Base-by-base conservation (phyloP, 2,329 filamentous ascomycete genomes). In the Claviceps digitariae region DNA sequence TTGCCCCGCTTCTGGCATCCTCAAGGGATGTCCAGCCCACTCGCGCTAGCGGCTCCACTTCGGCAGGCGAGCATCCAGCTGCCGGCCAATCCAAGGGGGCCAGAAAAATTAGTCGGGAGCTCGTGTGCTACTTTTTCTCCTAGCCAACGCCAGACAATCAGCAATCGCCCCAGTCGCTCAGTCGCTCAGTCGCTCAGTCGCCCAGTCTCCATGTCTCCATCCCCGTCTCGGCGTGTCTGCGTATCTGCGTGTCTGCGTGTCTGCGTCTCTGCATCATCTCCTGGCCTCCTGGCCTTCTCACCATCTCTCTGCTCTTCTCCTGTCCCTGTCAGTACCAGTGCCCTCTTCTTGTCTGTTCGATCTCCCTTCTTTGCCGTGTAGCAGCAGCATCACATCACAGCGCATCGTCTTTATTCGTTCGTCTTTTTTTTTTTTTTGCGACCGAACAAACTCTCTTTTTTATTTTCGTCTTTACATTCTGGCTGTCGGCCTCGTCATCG, bases 61-160 rank as follows among this genome's bases (percentile, higher is more conserved):
- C 60, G 64, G 64, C 61, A 68, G 58, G 63, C 66, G 63, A 63
- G 67, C 61, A 63, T 55, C 57, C 59, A 63, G 57, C 54, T 57
- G 49, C 59, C 57, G 59, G 53, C 67, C 67, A 69, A 69, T 69
- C 17, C 57, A 58, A 62, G 59, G 62, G 64, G 62, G 59, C 60
- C 62, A 63, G 66, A 67, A 66, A 68, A 64, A 61, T 66, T 63
- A 31, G 29, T 53, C 57, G 67, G 65, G 65, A 67, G 64, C 50
- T 67, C 59, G 64, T 66, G 64, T 58, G 58, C 58, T 60, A 54
- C 57, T 49, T 55, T 56, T 57, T 59, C 55, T 57, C 57, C 59
- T 58, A 53, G 59, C 60, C 61, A 59, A 59, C 58, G 60, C 58
- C 55, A 58, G 44, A 46, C 40, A 46, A 46, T 46, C 44, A n/a